Conservation (phyloP, 345 rosid genomes). For the Syzygium jambos region DNA sequence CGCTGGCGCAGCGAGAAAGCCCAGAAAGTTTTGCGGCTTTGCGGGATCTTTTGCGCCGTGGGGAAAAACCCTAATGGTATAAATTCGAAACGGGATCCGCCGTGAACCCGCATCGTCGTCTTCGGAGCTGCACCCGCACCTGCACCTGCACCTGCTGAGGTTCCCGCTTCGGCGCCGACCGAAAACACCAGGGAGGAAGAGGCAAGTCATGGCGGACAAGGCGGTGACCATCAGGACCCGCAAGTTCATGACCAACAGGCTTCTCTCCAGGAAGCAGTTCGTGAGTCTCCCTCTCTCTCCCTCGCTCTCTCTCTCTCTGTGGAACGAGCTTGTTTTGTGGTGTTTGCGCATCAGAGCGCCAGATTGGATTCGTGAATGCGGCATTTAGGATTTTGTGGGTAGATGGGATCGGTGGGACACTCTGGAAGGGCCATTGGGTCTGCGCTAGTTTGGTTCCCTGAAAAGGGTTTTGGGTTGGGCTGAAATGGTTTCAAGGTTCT, state of each 20-base stretch:
- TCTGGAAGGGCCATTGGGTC: not conserved
- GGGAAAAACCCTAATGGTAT: not conserved
- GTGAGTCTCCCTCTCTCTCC: slow-evolving; percentile 27
- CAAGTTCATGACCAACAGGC: slow-evolving; percentile 97
- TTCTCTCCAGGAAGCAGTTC: slow-evolving; percentile 96
- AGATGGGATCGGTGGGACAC: not conserved
- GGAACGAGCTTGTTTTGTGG: not conserved
- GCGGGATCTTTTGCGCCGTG: not conserved
- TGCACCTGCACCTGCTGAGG: not conserved
- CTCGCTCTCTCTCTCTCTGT: not conserved
- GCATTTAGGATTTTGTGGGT: not conserved
- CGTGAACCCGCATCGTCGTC: not conserved
- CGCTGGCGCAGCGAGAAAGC: not conserved
- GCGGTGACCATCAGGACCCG: slow-evolving; percentile 84
- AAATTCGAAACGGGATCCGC: not conserved
- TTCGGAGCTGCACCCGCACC: not conserved
- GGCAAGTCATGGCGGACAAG: slow-evolving; percentile 67
- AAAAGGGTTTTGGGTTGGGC: not conserved
- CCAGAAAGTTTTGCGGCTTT: not conserved
- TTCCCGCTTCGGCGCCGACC: not conserved
- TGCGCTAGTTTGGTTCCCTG: not conserved
- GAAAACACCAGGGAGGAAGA: not conserved
- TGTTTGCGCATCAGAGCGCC: not conserved
- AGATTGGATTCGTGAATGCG: not conserved
- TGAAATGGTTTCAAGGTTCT: not conserved